Base-by-base conservation (phyloP, 2,329 filamentous ascomycete genomes). In the Penicillium freii region DNA sequence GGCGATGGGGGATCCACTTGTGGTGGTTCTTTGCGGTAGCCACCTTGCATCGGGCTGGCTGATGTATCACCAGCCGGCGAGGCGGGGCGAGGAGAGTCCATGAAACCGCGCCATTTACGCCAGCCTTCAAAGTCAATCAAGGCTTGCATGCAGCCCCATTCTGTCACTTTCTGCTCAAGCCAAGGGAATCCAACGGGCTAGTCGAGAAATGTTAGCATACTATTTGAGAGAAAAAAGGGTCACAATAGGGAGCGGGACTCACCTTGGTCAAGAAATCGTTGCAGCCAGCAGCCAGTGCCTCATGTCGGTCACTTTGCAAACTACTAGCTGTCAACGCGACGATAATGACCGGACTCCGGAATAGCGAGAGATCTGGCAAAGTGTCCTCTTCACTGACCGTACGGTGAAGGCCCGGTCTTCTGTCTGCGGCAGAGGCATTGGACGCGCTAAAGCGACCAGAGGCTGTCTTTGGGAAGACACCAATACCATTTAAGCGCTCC, bases 131-230 rank as follows among this genome's bases (percentile, higher is more conserved):
- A 97, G 78, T 99, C 94, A 69, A 99, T 97, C 25, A 99, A 83
- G 10, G 94, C 94, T 79, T 97, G 94, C 94, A 99, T 99, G 79
- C 94, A 97, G 56, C 94, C 94, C 94, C 94, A 99, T 81, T 99
- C 94, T 78, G 95, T 97, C 66, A 97, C 92, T 75, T 99, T 99
- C 57, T 93, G 87, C 74, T 97, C 91, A 27, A 99, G 84, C 92
- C 93, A 99, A 58, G 95, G 89, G 71, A 97, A 97, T 73, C 96
- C 96, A 65, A 99, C 93, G 21, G 94, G 94, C 91, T 96, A 70
- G 43, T 25, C 11, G 33, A 34, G 5, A 34, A n/a, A 47, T 25
- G 56, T 63, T 40, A 61, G 54, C 21, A 56, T 43, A 31, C n/a
- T 48, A 19, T 38, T 52, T 8, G 23, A 40, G 40, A 10, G 10